These are phyloP conservation scores for Scortechinia acanthostroma DNA, from an alignment of 2,329 filamentous ascomycete genomes.

Conservation along the genomic window DNA sequence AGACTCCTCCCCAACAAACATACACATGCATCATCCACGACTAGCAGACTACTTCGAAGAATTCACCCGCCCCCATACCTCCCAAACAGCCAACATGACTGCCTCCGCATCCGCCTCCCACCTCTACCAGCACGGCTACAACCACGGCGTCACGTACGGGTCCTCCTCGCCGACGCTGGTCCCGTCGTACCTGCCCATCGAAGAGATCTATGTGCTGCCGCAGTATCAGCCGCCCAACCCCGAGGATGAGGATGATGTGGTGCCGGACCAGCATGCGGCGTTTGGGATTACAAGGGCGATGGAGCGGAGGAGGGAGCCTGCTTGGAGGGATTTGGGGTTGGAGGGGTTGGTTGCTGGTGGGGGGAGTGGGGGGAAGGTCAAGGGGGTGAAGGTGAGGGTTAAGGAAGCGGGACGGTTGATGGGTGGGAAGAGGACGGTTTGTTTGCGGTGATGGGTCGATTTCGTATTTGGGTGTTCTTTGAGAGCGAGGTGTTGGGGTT, in stretches of 20 bases:
- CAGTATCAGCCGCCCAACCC: slow-evolving; percentile 58
- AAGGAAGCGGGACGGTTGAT: slow-evolving; percentile 19
- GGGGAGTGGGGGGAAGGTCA: slow-evolving; percentile 3
- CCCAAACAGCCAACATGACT: neutral
- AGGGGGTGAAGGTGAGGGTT: slow-evolving; percentile 5
- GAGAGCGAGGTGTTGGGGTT: too few species aligned
- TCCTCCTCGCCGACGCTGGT: neutral
- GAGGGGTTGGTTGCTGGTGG: slow-evolving; percentile 33
- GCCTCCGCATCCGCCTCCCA: neutral
- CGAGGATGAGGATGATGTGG: slow-evolving; percentile 61
- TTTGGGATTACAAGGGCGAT: slow-evolving; percentile 60
- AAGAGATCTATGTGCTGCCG: slow-evolving; percentile 52
- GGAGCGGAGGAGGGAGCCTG: slow-evolving; percentile 39
- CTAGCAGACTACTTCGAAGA: slow-evolving; percentile 1
- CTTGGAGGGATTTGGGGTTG: slow-evolving; percentile 52
- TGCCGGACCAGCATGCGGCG: slow-evolving; percentile 60
- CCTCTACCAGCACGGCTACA: neutral
- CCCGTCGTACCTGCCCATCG: slow-evolving; percentile 29
- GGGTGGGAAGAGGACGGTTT: slow-evolving; percentile 24
- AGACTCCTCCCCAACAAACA: slow-evolving; percentile 1
- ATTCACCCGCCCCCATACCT: slow-evolving; percentile 2
- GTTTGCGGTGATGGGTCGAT: slow-evolving; percentile 24
- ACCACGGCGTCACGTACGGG: neutral
- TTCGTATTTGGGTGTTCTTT: too few species aligned
- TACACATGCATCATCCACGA: slow-evolving; percentile 1